Evolutionary conservation across 805 yeast genomes (phyloP).

Genomic region (Candida ulmi): DNA sequence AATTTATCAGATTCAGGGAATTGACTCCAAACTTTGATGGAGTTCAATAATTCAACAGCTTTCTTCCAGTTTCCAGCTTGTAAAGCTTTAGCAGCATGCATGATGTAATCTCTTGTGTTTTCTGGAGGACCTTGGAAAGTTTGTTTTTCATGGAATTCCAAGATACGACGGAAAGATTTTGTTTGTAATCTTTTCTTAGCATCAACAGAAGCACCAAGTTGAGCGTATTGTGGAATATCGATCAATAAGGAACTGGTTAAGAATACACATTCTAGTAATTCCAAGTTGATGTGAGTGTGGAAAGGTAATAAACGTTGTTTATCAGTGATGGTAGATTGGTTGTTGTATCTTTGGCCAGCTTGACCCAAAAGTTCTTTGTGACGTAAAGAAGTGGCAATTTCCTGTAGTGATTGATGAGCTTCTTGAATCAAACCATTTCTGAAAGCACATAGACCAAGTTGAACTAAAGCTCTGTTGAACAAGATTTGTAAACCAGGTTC

Average conservation of each 20-base stretch:
- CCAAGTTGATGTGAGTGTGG: constrained; percentile 97
- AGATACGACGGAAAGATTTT: constrained; percentile 84
- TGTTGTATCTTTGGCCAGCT: constrained; percentile 67
- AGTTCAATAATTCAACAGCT: constrained; percentile 63
- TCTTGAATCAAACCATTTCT: constrained; percentile 81
- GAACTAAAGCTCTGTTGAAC: constrained; percentile 93
- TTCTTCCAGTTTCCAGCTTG: constrained; percentile 86
- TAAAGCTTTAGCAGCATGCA: constrained; percentile 86
- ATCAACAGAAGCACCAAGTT: constrained; percentile 47
- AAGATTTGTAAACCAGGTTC: constrained; percentile 85
- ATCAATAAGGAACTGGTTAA: constrained; percentile 83
- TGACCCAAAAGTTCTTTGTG: constrained; percentile 93
- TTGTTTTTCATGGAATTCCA: constrained; percentile 91
- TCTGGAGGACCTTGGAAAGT: constrained; percentile 97
- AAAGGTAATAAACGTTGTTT: constrained; percentile 85
- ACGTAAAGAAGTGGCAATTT: constrained; percentile 79
- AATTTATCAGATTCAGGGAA: constrained; percentile 63
- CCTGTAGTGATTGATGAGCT: constrained; percentile 80
- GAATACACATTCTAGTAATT: constrained; percentile 89
- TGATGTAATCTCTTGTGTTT: constrained; percentile 86
- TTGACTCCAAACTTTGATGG: constrained; percentile 83
- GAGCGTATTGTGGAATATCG: constrained; percentile 89
- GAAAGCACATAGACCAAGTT: constrained; percentile 94
- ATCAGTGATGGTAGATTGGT: constrained; percentile 50
- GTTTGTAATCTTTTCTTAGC: constrained; percentile 60